Evolutionary conservation across 805 yeast species (phyloP).

Genomic region (Kazachstania taianensis): DNA sequence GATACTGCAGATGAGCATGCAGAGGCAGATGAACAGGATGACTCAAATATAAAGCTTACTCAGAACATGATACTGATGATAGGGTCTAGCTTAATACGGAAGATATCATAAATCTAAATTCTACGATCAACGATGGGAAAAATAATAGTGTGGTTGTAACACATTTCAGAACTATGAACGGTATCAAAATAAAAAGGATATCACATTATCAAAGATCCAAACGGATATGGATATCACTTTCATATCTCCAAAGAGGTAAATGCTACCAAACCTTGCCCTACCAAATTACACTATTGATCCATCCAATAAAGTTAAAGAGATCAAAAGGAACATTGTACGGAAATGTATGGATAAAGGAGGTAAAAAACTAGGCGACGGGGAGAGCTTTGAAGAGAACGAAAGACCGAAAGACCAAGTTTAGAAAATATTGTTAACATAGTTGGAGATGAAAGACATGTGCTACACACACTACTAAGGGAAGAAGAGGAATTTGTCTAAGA

Average conservation of each 20-base stretch:
- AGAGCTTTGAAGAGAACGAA: neutral
- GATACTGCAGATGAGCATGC: conserved; percentile 4
- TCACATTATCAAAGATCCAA: conserved; percentile 2
- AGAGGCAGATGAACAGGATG: neutral
- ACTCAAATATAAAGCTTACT: neutral
- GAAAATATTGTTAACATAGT: neutral
- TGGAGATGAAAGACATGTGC: neutral
- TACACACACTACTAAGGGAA: neutral
- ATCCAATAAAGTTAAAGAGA: neutral
- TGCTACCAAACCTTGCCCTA: neutral
- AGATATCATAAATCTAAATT: neutral
- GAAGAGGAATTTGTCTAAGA: neutral
- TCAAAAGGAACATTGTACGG: conserved; percentile 1
- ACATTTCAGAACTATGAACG: neutral
- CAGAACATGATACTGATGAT: too few species aligned
- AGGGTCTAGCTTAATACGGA: neutral
- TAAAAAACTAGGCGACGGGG: neutral
- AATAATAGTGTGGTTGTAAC: too few species aligned
- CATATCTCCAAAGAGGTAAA: conserved; percentile 4
- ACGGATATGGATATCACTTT: conserved; percentile 5
- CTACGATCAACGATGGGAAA: too few species aligned
- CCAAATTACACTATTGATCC: conserved; percentile 2
- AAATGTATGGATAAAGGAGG: neutral
- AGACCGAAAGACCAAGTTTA: neutral
- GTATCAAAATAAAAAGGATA: neutral